Evolutionary conservation across 1,284 basidiomycete genomes (phyloP).

Genomic region (Irpex lacteus): DNA sequence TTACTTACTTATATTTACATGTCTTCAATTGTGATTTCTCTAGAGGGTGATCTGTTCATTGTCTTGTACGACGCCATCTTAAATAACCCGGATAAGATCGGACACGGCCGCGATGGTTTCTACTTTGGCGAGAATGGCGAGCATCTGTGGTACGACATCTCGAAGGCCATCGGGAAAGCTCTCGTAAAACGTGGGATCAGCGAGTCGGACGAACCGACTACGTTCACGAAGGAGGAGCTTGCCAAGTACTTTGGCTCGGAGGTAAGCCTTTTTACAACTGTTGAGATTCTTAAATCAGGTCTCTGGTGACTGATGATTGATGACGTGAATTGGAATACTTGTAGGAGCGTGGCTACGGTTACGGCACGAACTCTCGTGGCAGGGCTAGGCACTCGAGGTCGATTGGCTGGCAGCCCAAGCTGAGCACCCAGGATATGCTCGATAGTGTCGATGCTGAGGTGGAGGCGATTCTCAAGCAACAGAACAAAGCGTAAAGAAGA

Average conservation of each 20-base stretch:
- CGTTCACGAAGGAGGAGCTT: constrained; percentile 33
- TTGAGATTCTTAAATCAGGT: not conserved
- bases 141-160: constrained; percentile 35
- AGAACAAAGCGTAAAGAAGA: constrained; percentile 23
- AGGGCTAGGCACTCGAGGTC: constrained; percentile 36
- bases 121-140: constrained; percentile 49
- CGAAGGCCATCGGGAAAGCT: constrained; percentile 35
- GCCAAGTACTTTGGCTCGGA: constrained; percentile 25
- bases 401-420: constrained; percentile 39
- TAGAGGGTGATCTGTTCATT: constrained; percentile 25
- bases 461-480: constrained; percentile 22
- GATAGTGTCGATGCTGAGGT: constrained; percentile 31
- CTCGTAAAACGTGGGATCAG: constrained; percentile 29
- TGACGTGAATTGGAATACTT: too few relatives aligned
- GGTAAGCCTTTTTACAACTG: constrained; percentile 11
- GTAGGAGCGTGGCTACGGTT: constrained; percentile 19
- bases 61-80: constrained; percentile 22
- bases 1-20: not conserved
- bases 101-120: constrained; percentile 44
- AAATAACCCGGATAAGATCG: constrained; percentile 16
- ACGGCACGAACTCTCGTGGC: constrained; percentile 41
- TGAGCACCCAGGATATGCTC: constrained; percentile 31
- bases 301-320: too few relatives aligned
- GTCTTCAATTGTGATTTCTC: not conserved
- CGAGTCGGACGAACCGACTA: constrained; percentile 27